Evolutionary conservation across 2,329 filamentous ascomycete genomes (phyloP).

Genomic region (Scytalidium lignicola): DNA sequence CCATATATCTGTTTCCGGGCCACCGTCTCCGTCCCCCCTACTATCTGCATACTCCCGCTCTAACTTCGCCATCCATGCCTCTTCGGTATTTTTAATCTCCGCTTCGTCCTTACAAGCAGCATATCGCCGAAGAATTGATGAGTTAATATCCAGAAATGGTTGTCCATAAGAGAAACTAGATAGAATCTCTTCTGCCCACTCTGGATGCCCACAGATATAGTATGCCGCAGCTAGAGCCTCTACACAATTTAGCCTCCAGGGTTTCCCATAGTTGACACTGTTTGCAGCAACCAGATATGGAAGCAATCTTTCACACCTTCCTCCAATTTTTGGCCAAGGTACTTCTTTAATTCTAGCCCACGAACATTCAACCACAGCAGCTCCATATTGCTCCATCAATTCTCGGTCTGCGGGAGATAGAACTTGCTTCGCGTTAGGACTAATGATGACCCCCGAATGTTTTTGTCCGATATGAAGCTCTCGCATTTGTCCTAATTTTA

Average conservation of each 20-base stretch:
- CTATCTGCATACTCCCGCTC: conserved; percentile 85
- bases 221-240: conserved; percentile 92
- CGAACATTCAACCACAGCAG: conserved; percentile 93
- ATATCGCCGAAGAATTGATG: conserved; percentile 74
- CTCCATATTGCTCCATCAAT: conserved; percentile 81
- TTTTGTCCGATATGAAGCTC: conserved; percentile 89
- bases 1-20: conserved; percentile 72
- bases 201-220: conserved; percentile 82
- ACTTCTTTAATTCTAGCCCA: conserved; percentile 93
- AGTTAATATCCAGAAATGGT: conserved; percentile 88
- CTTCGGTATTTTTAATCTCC: conserved; percentile 77
- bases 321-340: conserved; percentile 85
- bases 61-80: conserved; percentile 82
- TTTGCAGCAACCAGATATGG: conserved; percentile 97
- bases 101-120: conserved; percentile 77
- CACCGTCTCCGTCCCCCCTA: conserved; percentile 57
- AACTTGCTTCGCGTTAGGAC: conserved; percentile 84
- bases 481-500: conserved; percentile 89
- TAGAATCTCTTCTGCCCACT: conserved; percentile 84
- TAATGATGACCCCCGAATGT: conserved; percentile 87
- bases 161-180: conserved; percentile 83
- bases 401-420: conserved; percentile 78
- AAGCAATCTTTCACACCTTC: conserved; percentile 83
- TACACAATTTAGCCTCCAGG: conserved; percentile 91
- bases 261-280: conserved; percentile 93